Percentiles rank a stretch among this genome's conserved stretches.
Evolutionary conservation across 306 rosid genomes (phyloP).

Genomic region (Rosa rugosa): DNA sequence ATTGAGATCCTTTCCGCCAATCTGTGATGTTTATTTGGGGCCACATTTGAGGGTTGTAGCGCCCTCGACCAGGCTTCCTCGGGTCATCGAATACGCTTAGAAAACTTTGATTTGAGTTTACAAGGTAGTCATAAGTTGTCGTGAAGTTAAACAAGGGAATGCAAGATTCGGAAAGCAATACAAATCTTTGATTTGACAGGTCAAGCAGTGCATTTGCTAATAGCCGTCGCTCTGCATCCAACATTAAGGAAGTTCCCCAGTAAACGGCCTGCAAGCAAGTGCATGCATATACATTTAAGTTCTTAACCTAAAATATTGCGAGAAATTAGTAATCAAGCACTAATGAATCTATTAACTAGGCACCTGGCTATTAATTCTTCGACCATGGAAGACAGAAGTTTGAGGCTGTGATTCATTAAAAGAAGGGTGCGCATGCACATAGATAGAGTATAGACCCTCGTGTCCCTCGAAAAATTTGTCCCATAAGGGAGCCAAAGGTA

Average conservation of each 20-base stretch:
- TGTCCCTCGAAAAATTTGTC: constrained; percentile 55
- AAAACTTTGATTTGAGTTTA: constrained; percentile 45
- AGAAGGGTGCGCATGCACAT: constrained; percentile 56
- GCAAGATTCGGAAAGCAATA: constrained; percentile 66
- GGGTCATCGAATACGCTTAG: constrained; percentile 44
- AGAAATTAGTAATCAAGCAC: neutral
- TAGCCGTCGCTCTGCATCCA: constrained; percentile 68
- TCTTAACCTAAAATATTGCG: neutral
- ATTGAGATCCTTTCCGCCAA: constrained; percentile 71
- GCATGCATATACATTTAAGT: neutral
- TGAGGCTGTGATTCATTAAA: constrained; percentile 37
- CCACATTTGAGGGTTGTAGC: constrained; percentile 46
- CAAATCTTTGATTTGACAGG: constrained; percentile 49
- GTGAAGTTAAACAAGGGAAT: constrained; percentile 63
- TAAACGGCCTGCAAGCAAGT: neutral
- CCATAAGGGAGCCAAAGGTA: constrained; percentile 55
- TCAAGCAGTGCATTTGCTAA: constrained; percentile 61
- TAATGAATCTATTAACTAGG: neutral
- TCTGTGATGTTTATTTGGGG: constrained; percentile 46
- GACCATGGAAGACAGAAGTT: constrained; percentile 54
- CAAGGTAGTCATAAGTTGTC: constrained; percentile 37
- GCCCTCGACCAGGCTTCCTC: constrained; percentile 41
- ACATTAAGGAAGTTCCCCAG: constrained; percentile 60
- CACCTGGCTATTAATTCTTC: constrained; percentile 64
- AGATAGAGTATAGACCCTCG: constrained; percentile 46